Conservation (phyloP, 148 eudicot genomes). For the Camellia lanceoleosa region DNA sequence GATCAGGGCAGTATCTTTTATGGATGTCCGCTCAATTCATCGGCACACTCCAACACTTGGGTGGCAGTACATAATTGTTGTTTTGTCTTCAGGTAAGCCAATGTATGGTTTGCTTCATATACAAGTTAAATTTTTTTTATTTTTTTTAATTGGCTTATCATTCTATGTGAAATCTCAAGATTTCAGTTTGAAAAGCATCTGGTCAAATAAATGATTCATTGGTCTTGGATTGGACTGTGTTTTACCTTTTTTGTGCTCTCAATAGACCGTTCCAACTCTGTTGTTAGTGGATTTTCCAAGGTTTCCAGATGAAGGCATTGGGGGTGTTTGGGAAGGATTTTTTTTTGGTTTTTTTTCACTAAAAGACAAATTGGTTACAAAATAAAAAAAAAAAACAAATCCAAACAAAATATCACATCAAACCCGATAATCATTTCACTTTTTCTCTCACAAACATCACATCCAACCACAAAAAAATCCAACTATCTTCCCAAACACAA, state of each 20-base stretch:
- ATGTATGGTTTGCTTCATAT: not conserved
- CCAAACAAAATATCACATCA: too few species aligned
- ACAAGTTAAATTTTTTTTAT: too few species aligned
- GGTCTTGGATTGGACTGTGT: not conserved
- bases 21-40: slow-evolving; percentile 27
- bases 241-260: not conserved
- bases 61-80: slow-evolving; percentile 88
- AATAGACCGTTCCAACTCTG: not conserved
- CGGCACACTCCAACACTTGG: slow-evolving; percentile 91
- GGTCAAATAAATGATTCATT: not conserved
- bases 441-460: too few species aligned
- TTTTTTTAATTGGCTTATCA: not conserved
- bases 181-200: not conserved
- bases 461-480: too few species aligned
- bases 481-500: too few species aligned
- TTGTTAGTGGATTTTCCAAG: not conserved
- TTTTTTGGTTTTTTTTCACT: too few species aligned
- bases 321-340: too few species aligned
- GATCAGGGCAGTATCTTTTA: not conserved
- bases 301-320: not conserved
- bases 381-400: too few species aligned
- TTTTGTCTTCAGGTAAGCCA: slow-evolving; percentile 65
- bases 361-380: too few species aligned
- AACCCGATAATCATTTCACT: too few species aligned
- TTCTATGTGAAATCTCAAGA: not conserved